Percentiles rank a stretch among this genome's conserved stretches.
Evolutionary conservation across 73 alveolate species (phyloP).

Genomic region (Uronychia binucleata): DNA sequence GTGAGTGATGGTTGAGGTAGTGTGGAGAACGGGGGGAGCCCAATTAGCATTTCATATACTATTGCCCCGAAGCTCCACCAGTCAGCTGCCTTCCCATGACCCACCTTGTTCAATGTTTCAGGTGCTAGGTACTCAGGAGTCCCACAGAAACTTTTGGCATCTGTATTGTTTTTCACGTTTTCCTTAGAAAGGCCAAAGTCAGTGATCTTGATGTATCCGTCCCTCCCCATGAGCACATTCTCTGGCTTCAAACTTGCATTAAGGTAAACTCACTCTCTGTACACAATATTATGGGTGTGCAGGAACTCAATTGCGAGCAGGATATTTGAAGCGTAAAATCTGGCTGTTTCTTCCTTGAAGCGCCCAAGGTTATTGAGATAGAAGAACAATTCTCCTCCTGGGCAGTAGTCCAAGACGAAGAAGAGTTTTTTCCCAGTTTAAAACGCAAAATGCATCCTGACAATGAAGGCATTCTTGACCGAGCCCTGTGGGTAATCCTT

Average conservation of each 20-base stretch:
- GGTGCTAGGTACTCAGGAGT: constrained; percentile 94
- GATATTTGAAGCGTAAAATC: constrained; percentile 56
- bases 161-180: constrained; percentile 58
- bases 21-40: constrained; percentile 73
- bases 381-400: constrained; percentile 62
- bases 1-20: too few species aligned
- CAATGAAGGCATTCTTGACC: constrained; percentile 63
- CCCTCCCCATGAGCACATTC: constrained; percentile 60
- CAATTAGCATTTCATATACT: constrained; percentile 79
- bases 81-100: constrained; percentile 83
- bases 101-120: constrained; percentile 77
- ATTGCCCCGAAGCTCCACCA: constrained; percentile 91
- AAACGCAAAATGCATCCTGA: constrained; percentile 87
- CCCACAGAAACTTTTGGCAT: constrained; percentile 73
- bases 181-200: constrained; percentile 75
- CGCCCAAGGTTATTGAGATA: constrained; percentile 56
- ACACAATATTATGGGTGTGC: constrained; percentile 62
- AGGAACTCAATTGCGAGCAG: constrained; percentile 72
- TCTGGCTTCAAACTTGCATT: constrained; percentile 61
- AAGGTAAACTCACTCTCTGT: constrained; percentile 61
- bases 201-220: constrained; percentile 68
- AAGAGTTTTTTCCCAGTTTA: constrained; percentile 86
- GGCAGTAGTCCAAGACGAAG: constrained; percentile 92
- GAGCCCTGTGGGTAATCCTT: not conserved
- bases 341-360: constrained; percentile 78